Evolutionary conservation across 1,284 basidiomycete species (phyloP).

Genomic region (Ceratobasidium sp.): DNA sequence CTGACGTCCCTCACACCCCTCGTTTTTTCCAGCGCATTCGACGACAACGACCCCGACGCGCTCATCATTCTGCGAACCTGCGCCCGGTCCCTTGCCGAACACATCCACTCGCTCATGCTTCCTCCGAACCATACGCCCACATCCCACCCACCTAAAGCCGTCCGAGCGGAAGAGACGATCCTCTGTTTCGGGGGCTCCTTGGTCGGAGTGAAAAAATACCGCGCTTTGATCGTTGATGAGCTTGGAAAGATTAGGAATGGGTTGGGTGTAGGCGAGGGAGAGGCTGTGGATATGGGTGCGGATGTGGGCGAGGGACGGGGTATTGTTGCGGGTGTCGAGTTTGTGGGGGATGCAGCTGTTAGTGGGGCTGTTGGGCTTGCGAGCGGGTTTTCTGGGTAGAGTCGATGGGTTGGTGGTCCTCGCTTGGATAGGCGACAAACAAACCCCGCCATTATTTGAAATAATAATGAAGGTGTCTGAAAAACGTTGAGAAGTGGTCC

Average conservation of each 20-base stretch:
- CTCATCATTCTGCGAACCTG: conserved; percentile 67
- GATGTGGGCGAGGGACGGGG: conserved; percentile 67
- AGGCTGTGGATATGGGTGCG: conserved; percentile 74
- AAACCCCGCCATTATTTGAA: no score
- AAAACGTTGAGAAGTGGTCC: no score
- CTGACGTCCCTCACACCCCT: conserved; percentile 78
- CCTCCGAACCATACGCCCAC: conserved; percentile 52
- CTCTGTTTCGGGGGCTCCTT: conserved; percentile 69
- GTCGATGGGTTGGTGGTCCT: no score
- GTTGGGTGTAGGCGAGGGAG: conserved; percentile 72
- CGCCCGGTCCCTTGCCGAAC: conserved; percentile 69
- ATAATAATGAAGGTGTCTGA: no score
- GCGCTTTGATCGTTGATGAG: conserved; percentile 68
- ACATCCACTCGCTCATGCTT: conserved; percentile 68
- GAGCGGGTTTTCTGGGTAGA: conserved; percentile 37
- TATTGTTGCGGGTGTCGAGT: conserved; percentile 72
- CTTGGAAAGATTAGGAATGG: conserved; percentile 67
- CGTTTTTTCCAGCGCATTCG: conserved; percentile 79
- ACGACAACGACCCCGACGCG: conserved; percentile 71
- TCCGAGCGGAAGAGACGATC: conserved; percentile 69
- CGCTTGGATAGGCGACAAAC: no score
- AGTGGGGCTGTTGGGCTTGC: conserved; percentile 69
- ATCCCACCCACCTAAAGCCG: conserved; percentile 55
- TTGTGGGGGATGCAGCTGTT: conserved; percentile 75
- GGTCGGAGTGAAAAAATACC: conserved; percentile 50